Evolutionary conservation across 768 basidiomycete species (phyloP), one percentile per base, ranked within the genome.

Genomic region (Russula olivacea): DNA sequence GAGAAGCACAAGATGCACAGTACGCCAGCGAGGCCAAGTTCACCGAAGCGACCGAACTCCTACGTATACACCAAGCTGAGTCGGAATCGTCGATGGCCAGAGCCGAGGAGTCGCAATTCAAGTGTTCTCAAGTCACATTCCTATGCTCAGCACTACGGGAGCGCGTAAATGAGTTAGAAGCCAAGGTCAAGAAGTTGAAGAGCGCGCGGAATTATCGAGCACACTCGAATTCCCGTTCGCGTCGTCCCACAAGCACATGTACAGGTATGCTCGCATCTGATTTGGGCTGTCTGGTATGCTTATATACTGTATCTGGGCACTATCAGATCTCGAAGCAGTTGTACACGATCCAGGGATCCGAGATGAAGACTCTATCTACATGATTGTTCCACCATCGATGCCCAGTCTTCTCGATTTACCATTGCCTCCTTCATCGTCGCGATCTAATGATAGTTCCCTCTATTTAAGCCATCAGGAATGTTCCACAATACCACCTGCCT

Each of bases 121-220:
- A 34, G 34, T 28, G 43, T 32, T 47, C 50, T 17, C 56, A 58
- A 49, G 50, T 15, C 43, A n/a, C 15, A 9, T 48, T 52, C 14
- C 45, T 53, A 4, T 53, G 56, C 15, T 25, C 61, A 6, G 43
- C 50, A n/a, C 25, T 63, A 32, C 56, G 9, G 19, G 50, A 63
- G 30, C 61, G 61, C 34, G 32, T 58, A 28, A 28, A 0, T 1
- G 34, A 47, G 6, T 47, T 63, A 8, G 61, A 62, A 57, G 61
- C 40, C 28, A 36, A 57, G 43, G 55, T 62, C 15, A 15, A 57
- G 48, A 41, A 10, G 21, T 56, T 56, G 21, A 57, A 49, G 32
- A 14, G 48, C 38, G 14, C 25, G n/a, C 54, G 12, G 61, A 50
- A 41, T 21, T 8, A 30, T 19, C 25, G 38, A 34, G n/a, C 38